Conservation (phyloP, 2,329 filamentous ascomycete genomes). For the Mycocentrospora acerina region DNA sequence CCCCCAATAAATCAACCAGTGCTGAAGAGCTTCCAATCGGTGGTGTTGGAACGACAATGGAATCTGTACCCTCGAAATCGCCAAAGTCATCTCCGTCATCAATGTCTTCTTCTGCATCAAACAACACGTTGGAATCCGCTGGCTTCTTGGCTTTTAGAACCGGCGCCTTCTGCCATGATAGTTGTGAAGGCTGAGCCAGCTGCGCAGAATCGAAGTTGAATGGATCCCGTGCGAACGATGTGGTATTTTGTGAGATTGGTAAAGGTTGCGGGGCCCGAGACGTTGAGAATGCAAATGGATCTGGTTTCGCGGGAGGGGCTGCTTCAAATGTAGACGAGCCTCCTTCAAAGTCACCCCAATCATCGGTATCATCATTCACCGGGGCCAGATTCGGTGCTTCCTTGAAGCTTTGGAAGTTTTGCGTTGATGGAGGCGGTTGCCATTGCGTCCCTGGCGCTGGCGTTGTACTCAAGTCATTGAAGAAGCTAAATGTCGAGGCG, state of each 20-base stretch:
- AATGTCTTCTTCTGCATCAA: conserved; percentile 42
- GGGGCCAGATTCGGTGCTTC: conserved; percentile 1
- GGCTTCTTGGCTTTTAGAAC: conserved; percentile 35
- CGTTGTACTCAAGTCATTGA: conserved; percentile 32
- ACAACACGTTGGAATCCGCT: conserved; percentile 41
- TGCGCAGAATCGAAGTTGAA: conserved; percentile 12
- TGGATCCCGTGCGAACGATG: conserved; percentile 9
- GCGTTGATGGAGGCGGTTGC: conserved; percentile 11
- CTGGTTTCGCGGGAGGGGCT: conserved; percentile 12
- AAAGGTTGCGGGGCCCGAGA: conserved; percentile 11
- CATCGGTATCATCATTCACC: conserved; percentile 33
- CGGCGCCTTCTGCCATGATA: conserved; percentile 27
- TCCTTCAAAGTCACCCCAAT: conserved; percentile 47
- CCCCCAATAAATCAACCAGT: conserved; percentile 29
- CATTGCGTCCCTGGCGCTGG: conserved; percentile 14
- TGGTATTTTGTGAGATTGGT: conserved; percentile 11
- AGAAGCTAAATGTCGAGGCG: conserved; percentile 34
- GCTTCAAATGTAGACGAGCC: conserved; percentile 18
- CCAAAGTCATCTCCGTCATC: conserved; percentile 43
- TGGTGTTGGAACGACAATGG: conserved; percentile 1
- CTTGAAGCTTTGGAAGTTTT: conserved; percentile 6
- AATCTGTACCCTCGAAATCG: conserved; percentile 33
- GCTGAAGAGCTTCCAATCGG: conserved; percentile 14
- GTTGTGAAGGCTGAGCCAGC: conserved; percentile 9
- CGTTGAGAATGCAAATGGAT: conserved; percentile 19